A percentile compares a stretch with the other conserved stretches of the same genome.
Conservation (phyloP, 352 stramenopile species). For the Elongisporangium anandrum region DNA sequence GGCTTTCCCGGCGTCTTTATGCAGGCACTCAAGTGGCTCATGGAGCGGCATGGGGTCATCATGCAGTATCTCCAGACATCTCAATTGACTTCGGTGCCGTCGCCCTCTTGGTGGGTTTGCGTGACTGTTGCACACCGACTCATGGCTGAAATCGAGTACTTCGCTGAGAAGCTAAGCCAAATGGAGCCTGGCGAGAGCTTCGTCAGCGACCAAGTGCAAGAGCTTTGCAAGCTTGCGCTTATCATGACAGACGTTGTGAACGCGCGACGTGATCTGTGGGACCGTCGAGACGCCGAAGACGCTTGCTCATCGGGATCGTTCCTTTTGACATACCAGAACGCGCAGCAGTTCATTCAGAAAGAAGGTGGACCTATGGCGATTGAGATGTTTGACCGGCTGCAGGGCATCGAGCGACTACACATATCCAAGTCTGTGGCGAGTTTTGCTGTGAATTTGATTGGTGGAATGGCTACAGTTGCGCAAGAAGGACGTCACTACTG, state of each 20-base stretch:
- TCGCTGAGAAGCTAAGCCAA: slow-evolving; percentile 48
- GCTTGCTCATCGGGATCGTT: slow-evolving; percentile 39
- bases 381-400: slow-evolving; percentile 52
- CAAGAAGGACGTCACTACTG: slow-evolving; percentile 50
- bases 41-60: slow-evolving; percentile 30
- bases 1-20: slow-evolving; percentile 41
- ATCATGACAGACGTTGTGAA: slow-evolving; percentile 48
- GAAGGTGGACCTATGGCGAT: slow-evolving; percentile 44
- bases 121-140: slow-evolving; percentile 40
- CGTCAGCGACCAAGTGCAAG: slow-evolving; percentile 40
- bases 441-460: slow-evolving; percentile 42
- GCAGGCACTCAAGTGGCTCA: slow-evolving; percentile 46
- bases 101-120: slow-evolving; percentile 56
- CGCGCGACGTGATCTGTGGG: slow-evolving; percentile 40
- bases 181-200: slow-evolving; percentile 31
- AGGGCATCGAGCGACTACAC: slow-evolving; percentile 36
- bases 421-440: slow-evolving; percentile 45
- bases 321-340: slow-evolving; percentile 43
- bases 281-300: slow-evolving; percentile 19
- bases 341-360: slow-evolving; percentile 61
- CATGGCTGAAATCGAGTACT: slow-evolving; percentile 52
- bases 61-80: slow-evolving; percentile 20
- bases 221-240: slow-evolving; percentile 46
- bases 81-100: slow-evolving; percentile 20
- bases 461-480: slow-evolving; percentile 28